Evolutionary conservation across 176 grass and related monocot species (phyloP), one percentile per base, ranked within the genome.

Genomic region (Panicum miliaceum): DNA sequence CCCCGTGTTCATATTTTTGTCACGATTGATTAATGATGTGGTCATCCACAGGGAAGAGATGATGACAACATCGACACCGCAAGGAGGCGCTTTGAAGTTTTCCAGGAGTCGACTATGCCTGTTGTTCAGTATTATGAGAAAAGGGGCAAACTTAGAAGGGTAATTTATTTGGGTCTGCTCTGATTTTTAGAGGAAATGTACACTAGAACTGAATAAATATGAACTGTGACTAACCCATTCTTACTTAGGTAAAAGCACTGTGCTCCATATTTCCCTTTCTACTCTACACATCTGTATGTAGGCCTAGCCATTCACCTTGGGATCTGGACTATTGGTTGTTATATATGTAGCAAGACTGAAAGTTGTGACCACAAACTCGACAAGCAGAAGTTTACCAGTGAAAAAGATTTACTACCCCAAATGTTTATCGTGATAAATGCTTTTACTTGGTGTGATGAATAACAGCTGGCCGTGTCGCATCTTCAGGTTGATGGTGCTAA

Each of bases 21-120:
- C 2, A 8, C 20, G 4, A 53, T 52, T 73, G 23, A 12, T 58
- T 65, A 23, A n/a, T 64, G 7, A 3, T 62, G 40, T 71, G 11
- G 3, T 54, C 35, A 9, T 63, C 14, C 22, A 1, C 75, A 97
- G 92, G 84, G 86, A 73, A 91, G 77, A 87, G 72, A 81, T 18
- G 90, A 82, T 85, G 89, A 90, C 85, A 90, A 92, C 66, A 75
- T 88, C n/a, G 81, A 89, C 18, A 94, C 84, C 36, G 35, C 83
- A 11, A 66, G 75, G 68, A 89, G 76, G 4, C 80, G 92, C 4
- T 78, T 94, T 63, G 34, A 87, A 59, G 76, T 91, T 84, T 94
- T 91, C 71, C 27, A 37, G 46, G 76, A 89, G 29, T 86, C 84
- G 59, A 94, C 71, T 52, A 18, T 94, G 12, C 89, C 89, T 78